Percentiles rank a stretch among this genome's conserved stretches.
These are phyloP conservation scores for Colletotrichum sp. DNA, from an alignment of 2,329 filamentous ascomycete species.

Conservation along the genomic window DNA sequence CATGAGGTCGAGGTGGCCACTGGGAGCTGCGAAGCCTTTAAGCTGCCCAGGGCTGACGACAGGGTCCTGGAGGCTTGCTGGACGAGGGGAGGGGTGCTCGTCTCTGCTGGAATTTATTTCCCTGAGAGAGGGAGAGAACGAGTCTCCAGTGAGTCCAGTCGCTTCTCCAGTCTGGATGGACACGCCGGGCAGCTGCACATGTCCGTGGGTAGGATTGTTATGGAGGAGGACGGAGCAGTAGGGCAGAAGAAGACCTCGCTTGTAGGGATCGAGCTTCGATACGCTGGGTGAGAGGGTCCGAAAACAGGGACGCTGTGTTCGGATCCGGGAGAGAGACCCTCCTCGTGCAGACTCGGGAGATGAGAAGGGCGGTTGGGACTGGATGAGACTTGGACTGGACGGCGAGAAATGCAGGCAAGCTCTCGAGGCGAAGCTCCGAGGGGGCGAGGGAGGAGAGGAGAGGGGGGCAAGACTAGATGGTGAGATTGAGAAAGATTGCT, in stretches of 20 bases:
- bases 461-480: not conserved
- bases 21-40: constrained; percentile 2
- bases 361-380: not conserved
- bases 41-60: constrained; percentile 8
- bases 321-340: not conserved
- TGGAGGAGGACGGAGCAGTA: not conserved
- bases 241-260: constrained; percentile 7
- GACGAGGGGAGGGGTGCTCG: not conserved
- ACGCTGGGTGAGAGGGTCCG: not conserved
- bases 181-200: not conserved
- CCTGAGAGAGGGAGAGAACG: not conserved
- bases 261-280: not conserved
- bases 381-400: not conserved
- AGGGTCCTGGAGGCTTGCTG: not conserved
- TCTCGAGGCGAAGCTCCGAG: not conserved
- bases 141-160: not conserved
- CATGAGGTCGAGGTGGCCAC: constrained; percentile 3
- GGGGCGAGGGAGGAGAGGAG: not conserved
- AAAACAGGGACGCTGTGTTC: not conserved
- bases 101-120: not conserved
- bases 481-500: not conserved
- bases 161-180: not conserved
- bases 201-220: not conserved
- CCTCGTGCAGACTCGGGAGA: not conserved
- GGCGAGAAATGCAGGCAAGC: not conserved